Base-by-base conservation (phyloP, 2,329 filamentous ascomycete genomes). In the Colletotrichum incanum region DNA sequence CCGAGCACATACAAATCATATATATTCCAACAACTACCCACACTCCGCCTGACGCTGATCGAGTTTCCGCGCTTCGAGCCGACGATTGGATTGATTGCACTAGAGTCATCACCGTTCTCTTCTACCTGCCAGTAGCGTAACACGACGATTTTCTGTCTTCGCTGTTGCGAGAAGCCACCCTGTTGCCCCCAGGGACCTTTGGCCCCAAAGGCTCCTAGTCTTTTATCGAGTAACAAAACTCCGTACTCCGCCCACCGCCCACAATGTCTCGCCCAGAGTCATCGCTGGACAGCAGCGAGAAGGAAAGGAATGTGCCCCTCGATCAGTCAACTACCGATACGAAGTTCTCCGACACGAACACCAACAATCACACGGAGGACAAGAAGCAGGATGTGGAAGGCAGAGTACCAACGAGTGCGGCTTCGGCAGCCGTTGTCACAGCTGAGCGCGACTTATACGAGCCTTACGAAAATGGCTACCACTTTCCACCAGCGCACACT, bases 401-500 rank as follows among this genome's bases (percentile, higher is more conserved):
- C 16, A 67, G 65, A n/a, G 61, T 74, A 45, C 71, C 73, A 12
- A 64, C 62, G 2, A 70, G 49, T 12, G 66, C 58, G 14, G 71
- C 73, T 14, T 31, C 58, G 12, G 52, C 71, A 3, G 55, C 65
- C 8, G 71, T 71, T 18, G 63, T 50, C 9, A 66, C 73, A 8
- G 59, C 71, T 20, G 58, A 74, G 43, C 63, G 58, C 23, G 59
- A 73, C n/a, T 34, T 74, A 1, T 66, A 61, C 34, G 73, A 69
- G 28, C 72, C 73, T 5, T 74, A 66, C 58, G 83, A 86, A n/a
- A 92, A 92, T 76, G 89, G 90, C 52, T 92, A 92, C 76, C 88
- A 92, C 77, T 92, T 91, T 76, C 90, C 89, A 28, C 90, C 89
- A 6, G 89, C 86, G 67, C 89, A 90, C 76, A 82, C 90, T 0